Evolutionary conservation across 2,329 filamentous ascomycete genomes (phyloP), one percentile per base, ranked within the genome.

Genomic region (Pezicula neosporulosa): DNA sequence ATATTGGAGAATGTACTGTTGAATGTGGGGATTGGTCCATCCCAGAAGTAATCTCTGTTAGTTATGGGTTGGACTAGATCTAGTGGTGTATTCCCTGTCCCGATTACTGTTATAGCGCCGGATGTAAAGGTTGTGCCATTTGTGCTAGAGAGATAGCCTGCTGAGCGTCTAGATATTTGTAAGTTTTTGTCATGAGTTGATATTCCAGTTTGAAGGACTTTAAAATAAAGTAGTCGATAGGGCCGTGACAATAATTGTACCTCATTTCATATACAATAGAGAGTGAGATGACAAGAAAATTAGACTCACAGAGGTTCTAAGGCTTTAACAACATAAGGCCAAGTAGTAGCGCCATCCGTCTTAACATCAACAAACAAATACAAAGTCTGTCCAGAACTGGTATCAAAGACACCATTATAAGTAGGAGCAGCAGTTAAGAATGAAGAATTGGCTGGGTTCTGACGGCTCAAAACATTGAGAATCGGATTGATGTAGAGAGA

Each of bases 351-450:
- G 6, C 81, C 81, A 35, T 75, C 68, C 0, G 82, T 85, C 66
- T 86, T 86, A 52, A 84, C 60, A 61, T 86, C 83, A 52, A 86
- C 77, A 66, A 83, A 85, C 44, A 86, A 72, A 68, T 84, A 85
- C 6, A 87, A 71, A 0, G 82, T 85, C 64, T 85, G 81, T 6
- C 65, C 70, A 1, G 69, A 62, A 33, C 62, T 61, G 1, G 80
- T 80, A 64, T 86, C 83, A 61, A 76, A 86, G 13, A 86, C 79
- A 33, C 83, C 83, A 60, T 84, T 81, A 41, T 73, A 72, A 4
- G 78, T 81, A 6, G 69, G 66, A 0, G 63, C 61, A 0, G 63
- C 61, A 3, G 66, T 65, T 1, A 77, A 62, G 63, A 82, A 85
- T 0, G 37, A 24, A 3, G 64, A 67, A 16, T 72, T 75, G 6